Evolutionary conservation across 257 asterid species (phyloP).

Genomic region (Hygrophila difformis): DNA sequence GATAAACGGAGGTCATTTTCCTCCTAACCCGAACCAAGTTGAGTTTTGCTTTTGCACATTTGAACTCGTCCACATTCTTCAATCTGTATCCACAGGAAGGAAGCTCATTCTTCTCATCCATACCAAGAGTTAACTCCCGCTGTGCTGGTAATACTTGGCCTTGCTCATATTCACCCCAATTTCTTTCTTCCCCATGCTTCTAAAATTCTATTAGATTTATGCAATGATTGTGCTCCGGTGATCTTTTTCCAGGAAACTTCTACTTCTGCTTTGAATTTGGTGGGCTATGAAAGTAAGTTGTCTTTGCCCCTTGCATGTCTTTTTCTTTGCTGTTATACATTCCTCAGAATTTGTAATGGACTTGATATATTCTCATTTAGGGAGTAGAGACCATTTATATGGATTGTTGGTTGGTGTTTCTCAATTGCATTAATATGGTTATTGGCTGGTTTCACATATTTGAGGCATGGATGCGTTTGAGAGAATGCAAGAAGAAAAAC

Average conservation of each 20-base stretch:
- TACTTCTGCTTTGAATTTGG: slow-evolving; percentile 41
- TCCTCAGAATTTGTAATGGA: background rate
- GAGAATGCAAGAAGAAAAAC: slow-evolving; percentile 1
- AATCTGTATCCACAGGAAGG: slow-evolving; percentile 43
- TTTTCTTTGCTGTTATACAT: no score
- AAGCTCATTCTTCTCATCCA: slow-evolving; percentile 38
- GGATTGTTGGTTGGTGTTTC: background rate
- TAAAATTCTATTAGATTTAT: slow-evolving; percentile 5
- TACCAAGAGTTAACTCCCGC: slow-evolving; percentile 54
- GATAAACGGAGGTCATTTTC: slow-evolving; percentile 45
- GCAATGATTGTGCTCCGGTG: slow-evolving; percentile 11
- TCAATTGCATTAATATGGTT: background rate
- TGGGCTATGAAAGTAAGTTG: slow-evolving; percentile 67
- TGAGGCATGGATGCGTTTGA: background rate
- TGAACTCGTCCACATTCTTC: no score
- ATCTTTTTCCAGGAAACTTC: slow-evolving; percentile 38
- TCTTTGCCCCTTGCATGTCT: no score
- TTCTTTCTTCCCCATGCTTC: background rate
- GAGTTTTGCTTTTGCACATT: background rate
- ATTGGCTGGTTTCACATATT: slow-evolving; percentile 4
- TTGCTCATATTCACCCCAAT: background rate
- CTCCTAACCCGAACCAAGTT: no score
- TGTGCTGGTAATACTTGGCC: slow-evolving; percentile 37
- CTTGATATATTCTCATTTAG: background rate
- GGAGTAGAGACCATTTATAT: background rate